Evolutionary conservation across 2,329 filamentous ascomycete genomes (phyloP).

Genomic region (Colletotrichum camelliae): DNA sequence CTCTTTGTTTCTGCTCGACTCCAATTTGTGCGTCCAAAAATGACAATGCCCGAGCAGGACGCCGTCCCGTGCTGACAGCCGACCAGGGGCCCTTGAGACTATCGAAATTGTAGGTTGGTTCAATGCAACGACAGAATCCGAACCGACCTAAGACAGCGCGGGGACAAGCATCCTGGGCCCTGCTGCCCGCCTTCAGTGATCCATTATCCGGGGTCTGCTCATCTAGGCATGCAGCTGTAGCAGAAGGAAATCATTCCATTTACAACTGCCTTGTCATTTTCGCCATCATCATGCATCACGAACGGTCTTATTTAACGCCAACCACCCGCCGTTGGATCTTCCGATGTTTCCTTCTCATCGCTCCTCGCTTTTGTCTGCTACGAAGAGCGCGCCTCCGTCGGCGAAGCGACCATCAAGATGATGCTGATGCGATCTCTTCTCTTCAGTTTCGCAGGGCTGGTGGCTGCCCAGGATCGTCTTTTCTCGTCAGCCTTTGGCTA

Average conservation of each 20-base stretch:
- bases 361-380: background rate
- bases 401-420: background rate
- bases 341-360: background rate
- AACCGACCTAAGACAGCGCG: background rate
- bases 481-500: constrained; percentile 21
- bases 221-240: background rate
- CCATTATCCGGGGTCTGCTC: background rate
- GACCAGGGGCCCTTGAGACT: background rate
- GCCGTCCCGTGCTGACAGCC: background rate
- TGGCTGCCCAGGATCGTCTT: background rate
- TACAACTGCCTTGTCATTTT: background rate
- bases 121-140: background rate
- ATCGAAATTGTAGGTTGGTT: background rate
- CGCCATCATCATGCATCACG: background rate
- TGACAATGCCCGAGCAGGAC: background rate
- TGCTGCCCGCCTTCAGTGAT: background rate
- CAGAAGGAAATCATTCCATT: background rate
- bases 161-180: background rate
- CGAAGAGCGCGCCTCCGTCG: background rate
- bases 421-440: background rate
- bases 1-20: background rate
- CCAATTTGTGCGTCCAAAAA: background rate
- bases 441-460: background rate
- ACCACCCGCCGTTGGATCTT: fast-evolving
- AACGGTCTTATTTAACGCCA: background rate